Evolutionary conservation across 257 asterid species (phyloP).

Genomic region (Cynanchum wilfordii): DNA sequence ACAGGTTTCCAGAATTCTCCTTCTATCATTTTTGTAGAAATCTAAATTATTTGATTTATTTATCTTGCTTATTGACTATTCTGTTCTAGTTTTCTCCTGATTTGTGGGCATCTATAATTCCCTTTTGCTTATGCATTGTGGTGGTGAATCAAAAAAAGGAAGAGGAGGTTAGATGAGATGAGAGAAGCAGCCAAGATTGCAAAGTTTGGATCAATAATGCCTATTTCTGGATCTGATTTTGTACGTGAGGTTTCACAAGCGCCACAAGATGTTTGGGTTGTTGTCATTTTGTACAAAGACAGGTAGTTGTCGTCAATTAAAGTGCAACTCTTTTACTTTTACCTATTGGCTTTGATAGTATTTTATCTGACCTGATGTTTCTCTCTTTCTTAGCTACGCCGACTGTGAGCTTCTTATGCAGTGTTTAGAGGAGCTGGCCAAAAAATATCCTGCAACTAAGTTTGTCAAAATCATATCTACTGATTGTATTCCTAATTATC

Average conservation of each 20-base stretch:
- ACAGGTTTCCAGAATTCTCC: slow-evolving; percentile 40
- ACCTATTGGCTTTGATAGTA: no score
- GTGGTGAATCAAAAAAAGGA: slow-evolving; percentile 35
- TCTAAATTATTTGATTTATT: background rate
- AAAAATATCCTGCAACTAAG: slow-evolving; percentile 79
- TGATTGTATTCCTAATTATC: slow-evolving; percentile 93
- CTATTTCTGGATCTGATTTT: slow-evolving; percentile 93
- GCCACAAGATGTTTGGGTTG: slow-evolving; percentile 88
- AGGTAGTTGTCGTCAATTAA: slow-evolving; percentile 42
- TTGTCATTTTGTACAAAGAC: slow-evolving; percentile 77
- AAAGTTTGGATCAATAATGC: slow-evolving; percentile 77
- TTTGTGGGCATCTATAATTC: background rate
- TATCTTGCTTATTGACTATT: background rate
- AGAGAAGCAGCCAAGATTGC: slow-evolving; percentile 70
- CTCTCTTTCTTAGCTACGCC: slow-evolving; percentile 37
- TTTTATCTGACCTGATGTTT: background rate
- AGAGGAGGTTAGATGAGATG: slow-evolving; percentile 84
- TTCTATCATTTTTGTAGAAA: background rate
- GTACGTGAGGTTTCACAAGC: slow-evolving; percentile 98
- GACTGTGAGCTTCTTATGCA: slow-evolving; percentile 75
- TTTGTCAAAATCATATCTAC: slow-evolving; percentile 91
- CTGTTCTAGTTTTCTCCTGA: slow-evolving; percentile 20
- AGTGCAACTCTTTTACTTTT: background rate
- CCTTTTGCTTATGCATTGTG: background rate
- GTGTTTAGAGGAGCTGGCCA: slow-evolving; percentile 77